These are phyloP conservation scores for Aspergillus novoparasiticus DNA, from an alignment of 2,329 filamentous ascomycete species.

Conservation along the genomic window DNA sequence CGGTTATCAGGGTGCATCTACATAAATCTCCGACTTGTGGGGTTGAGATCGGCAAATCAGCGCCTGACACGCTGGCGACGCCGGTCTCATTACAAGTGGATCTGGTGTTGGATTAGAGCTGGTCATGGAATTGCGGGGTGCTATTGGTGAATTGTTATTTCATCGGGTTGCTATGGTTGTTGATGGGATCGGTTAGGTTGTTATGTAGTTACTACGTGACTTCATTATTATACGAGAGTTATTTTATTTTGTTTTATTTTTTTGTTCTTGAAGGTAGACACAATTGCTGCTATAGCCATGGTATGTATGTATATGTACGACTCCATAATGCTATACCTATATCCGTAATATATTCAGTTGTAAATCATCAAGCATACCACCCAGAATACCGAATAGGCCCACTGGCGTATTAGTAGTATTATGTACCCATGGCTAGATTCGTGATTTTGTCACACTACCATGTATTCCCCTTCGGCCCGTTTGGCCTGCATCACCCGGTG, in stretches of 20 bases:
- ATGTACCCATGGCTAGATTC: not conserved
- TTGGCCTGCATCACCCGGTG: constrained; percentile 41
- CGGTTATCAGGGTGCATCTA: not conserved
- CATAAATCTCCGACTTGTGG: constrained; percentile 2
- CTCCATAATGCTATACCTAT: not conserved
- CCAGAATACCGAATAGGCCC: not conserved
- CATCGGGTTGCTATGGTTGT: not conserved
- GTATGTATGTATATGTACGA: not conserved
- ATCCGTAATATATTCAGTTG: not conserved
- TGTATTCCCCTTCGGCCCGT: constrained; percentile 41
- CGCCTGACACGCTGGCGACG: constrained; percentile 16
- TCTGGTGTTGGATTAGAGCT: not conserved
- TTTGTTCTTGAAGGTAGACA: not conserved
- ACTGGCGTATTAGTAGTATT: not conserved
- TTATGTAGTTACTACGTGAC: not conserved
- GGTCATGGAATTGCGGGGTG: not conserved
- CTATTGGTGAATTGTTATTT: not conserved
- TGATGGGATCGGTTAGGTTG: not conserved
- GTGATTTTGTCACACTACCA: constrained; percentile 34
- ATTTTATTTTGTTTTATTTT: not conserved
- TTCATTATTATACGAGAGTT: not conserved
- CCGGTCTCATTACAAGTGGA: not conserved
- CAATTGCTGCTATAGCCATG: not conserved
- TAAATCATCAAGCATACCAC: not conserved
- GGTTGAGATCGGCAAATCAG: constrained; percentile 19